Evolutionary conservation across 1,139 yeast genomes (phyloP), one percentile per base, ranked within the genome.

Genomic region (Hanseniaspora gamundiae): DNA sequence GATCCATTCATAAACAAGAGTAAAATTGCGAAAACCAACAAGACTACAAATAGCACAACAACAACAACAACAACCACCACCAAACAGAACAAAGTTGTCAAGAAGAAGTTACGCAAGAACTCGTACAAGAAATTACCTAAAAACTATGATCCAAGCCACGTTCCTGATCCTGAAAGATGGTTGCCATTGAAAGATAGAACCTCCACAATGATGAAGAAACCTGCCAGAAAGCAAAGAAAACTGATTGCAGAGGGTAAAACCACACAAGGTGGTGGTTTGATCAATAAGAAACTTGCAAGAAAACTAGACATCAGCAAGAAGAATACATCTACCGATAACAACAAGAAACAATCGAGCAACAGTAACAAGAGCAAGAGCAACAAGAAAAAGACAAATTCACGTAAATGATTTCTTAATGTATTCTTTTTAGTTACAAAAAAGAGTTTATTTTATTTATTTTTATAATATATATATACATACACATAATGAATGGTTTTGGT

Each of bases 181-280:
- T 65, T 87, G 44, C 94, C 96, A 27, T 58, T 83, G 71, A 80
- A 78, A 56, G 91, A 87, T 59, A 75, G 97, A 61, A 75, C 87
- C 6, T 78, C 80, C 53, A 87, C 83, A 66, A 84, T 77, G 61
- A 86, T 94, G 17, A 80, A 82, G 55, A 68, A 68, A 58, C 62
- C 63, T 50, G 66, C 61, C 39, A 68, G 66, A 59, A 79, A 76
- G 59, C 73, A 75, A 48, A 72, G 70, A 47, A 78, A 73, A 62
- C 14, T 36, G 19, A 14, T 21, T 36, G 61, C 56, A 40, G 42
- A 51, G 20, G 70, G 67, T 51, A 73, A 68, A 53, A 67, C 65
- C 35, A 74, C 83, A 0, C 87, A 82, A 56, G 93, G 94, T 48
- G 93, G 93, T 42, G 70, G 73, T 0, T 69, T 76, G 46, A 88